Percentiles rank a stretch among this genome's conserved stretches.
These are phyloP conservation scores for Omphalotus olearius DNA, from an alignment of 1,284 basidiomycete genomes.

Conservation along the genomic window DNA sequence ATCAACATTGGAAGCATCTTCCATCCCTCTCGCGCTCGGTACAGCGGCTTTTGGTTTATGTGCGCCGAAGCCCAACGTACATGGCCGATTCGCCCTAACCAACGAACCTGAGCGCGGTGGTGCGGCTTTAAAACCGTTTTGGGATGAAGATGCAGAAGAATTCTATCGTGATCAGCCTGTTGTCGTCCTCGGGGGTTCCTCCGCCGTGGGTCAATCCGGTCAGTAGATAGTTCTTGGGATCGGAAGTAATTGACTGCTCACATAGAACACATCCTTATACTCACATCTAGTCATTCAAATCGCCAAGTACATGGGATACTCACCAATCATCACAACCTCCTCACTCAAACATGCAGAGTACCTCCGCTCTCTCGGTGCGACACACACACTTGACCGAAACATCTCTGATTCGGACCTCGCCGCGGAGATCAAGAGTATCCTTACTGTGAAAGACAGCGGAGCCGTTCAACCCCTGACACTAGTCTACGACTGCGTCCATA, in stretches of 20 bases:
- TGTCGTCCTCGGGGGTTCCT: neutral
- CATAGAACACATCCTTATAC: too few species aligned
- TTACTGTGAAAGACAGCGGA: too few species aligned
- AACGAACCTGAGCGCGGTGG: too few species aligned
- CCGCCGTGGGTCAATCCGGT: neutral
- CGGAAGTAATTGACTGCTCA: neutral
- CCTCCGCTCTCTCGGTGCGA: conserved; percentile 1
- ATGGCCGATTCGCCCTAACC: too few species aligned
- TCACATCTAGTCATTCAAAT: neutral
- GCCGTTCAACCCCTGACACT: neutral
- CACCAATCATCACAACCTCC: neutral
- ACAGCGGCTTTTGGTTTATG: conserved; percentile 31
- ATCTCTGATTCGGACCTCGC: neutral
- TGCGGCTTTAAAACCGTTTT: too few species aligned
- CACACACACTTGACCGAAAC: neutral
- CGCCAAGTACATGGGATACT: neutral
- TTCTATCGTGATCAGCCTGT: neutral
- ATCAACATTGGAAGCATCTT: conserved; percentile 38
- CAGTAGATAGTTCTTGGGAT: neutral
- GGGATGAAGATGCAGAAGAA: too few species aligned
- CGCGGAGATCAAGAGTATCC: neutral
- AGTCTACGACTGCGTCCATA: conserved; percentile 1
- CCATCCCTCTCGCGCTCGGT: conserved; percentile 34
- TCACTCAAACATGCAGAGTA: conserved; percentile 1
- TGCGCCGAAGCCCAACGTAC: too few species aligned